Evolutionary conservation across 495 filamentous ascomycete genomes (phyloP), one percentile per base, ranked within the genome.

Genomic region (Parachaetomium inaequale): DNA sequence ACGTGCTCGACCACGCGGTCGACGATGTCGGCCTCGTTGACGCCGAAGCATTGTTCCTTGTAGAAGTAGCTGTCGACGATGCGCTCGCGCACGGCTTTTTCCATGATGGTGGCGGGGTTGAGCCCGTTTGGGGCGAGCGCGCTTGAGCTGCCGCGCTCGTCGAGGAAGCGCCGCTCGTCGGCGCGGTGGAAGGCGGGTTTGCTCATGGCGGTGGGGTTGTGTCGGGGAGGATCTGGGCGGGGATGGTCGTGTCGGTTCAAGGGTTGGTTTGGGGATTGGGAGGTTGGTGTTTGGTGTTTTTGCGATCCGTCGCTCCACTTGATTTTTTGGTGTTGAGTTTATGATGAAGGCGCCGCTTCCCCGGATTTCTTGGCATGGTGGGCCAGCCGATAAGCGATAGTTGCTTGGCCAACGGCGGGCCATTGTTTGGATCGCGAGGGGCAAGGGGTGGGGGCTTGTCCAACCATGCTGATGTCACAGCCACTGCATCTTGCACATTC

Each of bases 21-120:
- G 65, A 95, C 88, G 2, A 97, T 55, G 88, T 96, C 65, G 80
- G 80, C 90, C 57, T 92, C 91, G 76, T 98, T 98, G 63, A 98
- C 79, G 25, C 88, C 94, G 78, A 97, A 98, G 72, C 93, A 95
- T 74, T 96, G 93, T 73, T 98, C 95, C 75, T 97, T 96, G 89
- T 91, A 98, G 79, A 96, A 98, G 77, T 95, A 94, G 64, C 85
- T 88, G 63, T 96, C 90, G 59, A 90, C 85, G 74, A 98, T 97
- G 69, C 94, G 92, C 72, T 98, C 93, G 61, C 92, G 88, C 60
- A 96, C 90, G 15, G 91, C 87, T 72, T 93, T 94, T 68, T 97
- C 92, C 79, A 97, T 87, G 40, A 97, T 90, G 7, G 88, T 89
- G 7, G 89, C 87, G 0, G 92, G 92, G 76, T 96, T 96, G 65